These are phyloP conservation scores for Chaetomium olivaceum DNA, from an alignment of 2,329 filamentous ascomycete genomes.

Conservation along the genomic window DNA sequence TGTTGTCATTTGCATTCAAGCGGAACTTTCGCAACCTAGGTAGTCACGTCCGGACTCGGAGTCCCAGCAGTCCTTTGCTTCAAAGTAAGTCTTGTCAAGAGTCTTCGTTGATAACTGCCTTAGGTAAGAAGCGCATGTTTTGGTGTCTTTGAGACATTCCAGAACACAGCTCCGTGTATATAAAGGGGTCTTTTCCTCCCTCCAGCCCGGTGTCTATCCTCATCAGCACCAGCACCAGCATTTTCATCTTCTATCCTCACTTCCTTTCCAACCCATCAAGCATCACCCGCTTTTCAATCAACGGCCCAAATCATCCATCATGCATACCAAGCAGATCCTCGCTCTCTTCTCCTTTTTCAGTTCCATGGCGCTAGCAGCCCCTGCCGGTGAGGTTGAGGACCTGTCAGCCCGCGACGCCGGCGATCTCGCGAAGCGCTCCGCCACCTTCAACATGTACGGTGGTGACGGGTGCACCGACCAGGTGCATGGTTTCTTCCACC, in stretches of 20 bases:
- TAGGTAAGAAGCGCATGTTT: neutral
- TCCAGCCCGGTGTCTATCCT: neutral
- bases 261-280: neutral
- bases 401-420: neutral
- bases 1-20: neutral
- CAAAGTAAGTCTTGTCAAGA: neutral
- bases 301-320: neutral
- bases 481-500: neutral
- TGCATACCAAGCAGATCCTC: slow-evolving; percentile 3
- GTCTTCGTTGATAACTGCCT: neutral
- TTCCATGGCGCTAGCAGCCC: neutral
- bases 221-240: neutral
- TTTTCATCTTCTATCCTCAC: neutral
- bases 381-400: neutral
- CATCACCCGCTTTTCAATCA: neutral
- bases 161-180: slow-evolving; percentile 1
- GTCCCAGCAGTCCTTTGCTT: neutral
- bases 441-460: slow-evolving; percentile 1
- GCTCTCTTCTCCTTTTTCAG: neutral
- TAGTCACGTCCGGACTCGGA: neutral
- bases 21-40: neutral
- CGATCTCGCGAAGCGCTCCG: neutral
- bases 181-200: neutral
- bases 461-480: neutral
- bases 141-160: neutral